These are phyloP conservation scores for Aureobasidium namibiae DNA, from an alignment of 2,329 filamentous ascomycete species.

Conservation along the genomic window DNA sequence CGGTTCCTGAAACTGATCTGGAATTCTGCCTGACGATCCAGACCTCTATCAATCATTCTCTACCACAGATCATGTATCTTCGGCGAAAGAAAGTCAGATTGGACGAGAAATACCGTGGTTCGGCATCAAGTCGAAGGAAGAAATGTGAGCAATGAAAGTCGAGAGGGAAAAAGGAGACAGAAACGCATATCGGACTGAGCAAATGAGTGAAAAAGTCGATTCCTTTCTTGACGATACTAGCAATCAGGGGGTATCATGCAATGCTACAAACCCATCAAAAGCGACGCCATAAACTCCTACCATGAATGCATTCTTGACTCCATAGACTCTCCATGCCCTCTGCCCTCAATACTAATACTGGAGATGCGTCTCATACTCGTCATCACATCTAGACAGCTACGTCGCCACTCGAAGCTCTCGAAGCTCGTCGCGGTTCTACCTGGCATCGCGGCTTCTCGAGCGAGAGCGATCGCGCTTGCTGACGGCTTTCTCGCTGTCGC, in stretches of 20 bases:
- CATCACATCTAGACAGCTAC: not conserved
- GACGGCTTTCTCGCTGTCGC: slow-evolving; percentile 1
- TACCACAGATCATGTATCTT: too few relatives aligned
- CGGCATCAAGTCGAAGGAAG: too few relatives aligned
- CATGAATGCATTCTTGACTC: not conserved
- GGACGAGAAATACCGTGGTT: too few relatives aligned
- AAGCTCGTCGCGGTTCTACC: not conserved
- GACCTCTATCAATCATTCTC: too few relatives aligned
- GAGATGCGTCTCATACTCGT: not conserved
- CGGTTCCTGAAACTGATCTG: too few relatives aligned
- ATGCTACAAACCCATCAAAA: not conserved
- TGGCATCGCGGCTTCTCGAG: slow-evolving; percentile 1
- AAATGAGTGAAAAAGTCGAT: too few relatives aligned
- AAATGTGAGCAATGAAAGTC: not conserved
- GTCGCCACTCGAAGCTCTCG: not conserved
- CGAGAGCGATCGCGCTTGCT: slow-evolving; percentile 2
- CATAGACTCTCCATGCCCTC: not conserved
- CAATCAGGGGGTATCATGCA: not conserved
- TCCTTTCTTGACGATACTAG: not conserved
- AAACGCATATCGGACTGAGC: too few relatives aligned
- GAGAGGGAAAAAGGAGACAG: not conserved
- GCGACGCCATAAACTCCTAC: not conserved
- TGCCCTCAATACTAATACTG: not conserved
- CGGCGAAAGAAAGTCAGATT: too few relatives aligned
- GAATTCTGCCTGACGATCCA: too few relatives aligned